Percentiles rank a stretch among this genome's conserved stretches.
These are phyloP conservation scores for Yamadazyma triangularis DNA, from an alignment of 1,139 yeast genomes.

Conservation along the genomic window DNA sequence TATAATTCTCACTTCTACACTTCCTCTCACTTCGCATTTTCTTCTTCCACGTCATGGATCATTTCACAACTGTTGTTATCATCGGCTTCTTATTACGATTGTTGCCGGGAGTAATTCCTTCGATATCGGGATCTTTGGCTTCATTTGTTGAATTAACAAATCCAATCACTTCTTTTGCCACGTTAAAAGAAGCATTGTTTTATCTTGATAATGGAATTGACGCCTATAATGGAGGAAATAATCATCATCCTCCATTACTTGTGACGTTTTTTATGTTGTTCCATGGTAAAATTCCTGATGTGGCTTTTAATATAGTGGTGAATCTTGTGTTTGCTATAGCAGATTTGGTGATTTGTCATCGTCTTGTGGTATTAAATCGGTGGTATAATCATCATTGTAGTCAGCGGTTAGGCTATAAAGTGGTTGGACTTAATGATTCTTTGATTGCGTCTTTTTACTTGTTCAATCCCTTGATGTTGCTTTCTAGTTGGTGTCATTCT, in stretches of 20 bases:
- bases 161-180: slow-evolving; percentile 62
- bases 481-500: slow-evolving; percentile 68
- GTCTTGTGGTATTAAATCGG: slow-evolving; percentile 35
- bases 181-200: slow-evolving; percentile 77
- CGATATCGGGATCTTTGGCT: slow-evolving; percentile 23
- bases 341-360: slow-evolving; percentile 40
- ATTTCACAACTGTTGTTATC: too few relatives aligned
- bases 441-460: slow-evolving; percentile 60
- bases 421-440: slow-evolving; percentile 31
- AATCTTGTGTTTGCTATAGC: slow-evolving; percentile 34
- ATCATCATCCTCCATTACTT: slow-evolving; percentile 78
- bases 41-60: too few relatives aligned
- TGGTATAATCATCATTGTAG: slow-evolving; percentile 35
- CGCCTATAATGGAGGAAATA: slow-evolving; percentile 81
- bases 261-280: slow-evolving; percentile 30
- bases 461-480: slow-evolving; percentile 72
- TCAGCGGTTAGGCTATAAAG: slow-evolving; percentile 12
- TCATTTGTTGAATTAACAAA: slow-evolving; percentile 71
- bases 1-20: too few relatives aligned
- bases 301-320: slow-evolving; percentile 6
- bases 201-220: slow-evolving; percentile 55
- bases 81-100: slow-evolving; percentile 30
- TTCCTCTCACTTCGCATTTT: too few relatives aligned
- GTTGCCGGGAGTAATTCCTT: slow-evolving; percentile 32
- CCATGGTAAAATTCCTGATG: slow-evolving; percentile 8